Percentiles rank a stretch among this genome's conserved stretches.
These are phyloP conservation scores for Neurospora pannonica DNA, from an alignment of 495 filamentous ascomycete genomes.

Conservation along the genomic window DNA sequence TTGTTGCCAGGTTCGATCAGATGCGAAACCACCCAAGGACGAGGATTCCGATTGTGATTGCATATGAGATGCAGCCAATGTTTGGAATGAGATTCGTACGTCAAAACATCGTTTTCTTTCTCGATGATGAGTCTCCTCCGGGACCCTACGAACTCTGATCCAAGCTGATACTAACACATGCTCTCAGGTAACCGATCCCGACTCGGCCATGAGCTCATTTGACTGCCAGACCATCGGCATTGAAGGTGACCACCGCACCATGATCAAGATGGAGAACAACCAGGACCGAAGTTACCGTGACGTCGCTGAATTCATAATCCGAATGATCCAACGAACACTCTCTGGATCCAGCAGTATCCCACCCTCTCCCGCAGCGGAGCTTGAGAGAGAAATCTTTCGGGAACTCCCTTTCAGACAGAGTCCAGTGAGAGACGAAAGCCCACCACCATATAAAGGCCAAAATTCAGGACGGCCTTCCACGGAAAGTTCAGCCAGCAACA, in stretches of 20 bases:
- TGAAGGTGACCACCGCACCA: conserved; percentile 10
- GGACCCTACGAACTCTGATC: neutral
- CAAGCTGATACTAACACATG: neutral
- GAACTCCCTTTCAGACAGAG: neutral
- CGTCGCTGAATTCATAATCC: conserved; percentile 5
- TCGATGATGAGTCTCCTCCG: neutral
- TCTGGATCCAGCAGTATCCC: neutral
- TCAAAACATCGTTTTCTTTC: neutral
- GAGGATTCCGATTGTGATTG: conserved; percentile 5
- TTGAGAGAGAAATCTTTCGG: neutral
- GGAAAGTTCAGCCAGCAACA: neutral
- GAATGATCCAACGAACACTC: conserved; percentile 7
- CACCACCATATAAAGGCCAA: neutral
- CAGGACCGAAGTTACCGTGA: conserved; percentile 7
- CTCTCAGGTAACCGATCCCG: conserved; percentile 3
- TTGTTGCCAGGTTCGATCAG: conserved; percentile 8
- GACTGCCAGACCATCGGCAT: neutral
- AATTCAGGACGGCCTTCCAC: neutral
- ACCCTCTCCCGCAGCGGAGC: neutral
- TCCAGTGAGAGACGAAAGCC: neutral
- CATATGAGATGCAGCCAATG: conserved; percentile 9
- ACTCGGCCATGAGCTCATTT: conserved; percentile 7
- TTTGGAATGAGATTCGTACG: conserved; percentile 6
- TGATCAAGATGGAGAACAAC: conserved; percentile 10
- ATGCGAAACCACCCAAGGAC: conserved; percentile 4